Base-by-base conservation (phyloP, 2,329 filamentous ascomycete species). In the Phialophora chinensis region DNA sequence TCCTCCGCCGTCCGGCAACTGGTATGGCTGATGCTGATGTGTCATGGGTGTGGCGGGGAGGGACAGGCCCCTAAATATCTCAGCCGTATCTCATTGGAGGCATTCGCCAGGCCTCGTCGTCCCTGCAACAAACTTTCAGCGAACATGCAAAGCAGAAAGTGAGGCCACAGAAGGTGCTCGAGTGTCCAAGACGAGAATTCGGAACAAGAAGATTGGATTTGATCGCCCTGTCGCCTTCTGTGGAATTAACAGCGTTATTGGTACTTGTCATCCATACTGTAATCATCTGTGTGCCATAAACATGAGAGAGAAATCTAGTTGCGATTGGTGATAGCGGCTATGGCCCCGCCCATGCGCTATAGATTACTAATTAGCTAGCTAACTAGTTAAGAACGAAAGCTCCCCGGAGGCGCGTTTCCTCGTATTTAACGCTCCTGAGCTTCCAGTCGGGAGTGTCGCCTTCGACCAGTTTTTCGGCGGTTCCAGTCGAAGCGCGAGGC, bases 1-100 rank as follows among this genome's bases (percentile, higher is more conserved):
- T 52, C 35, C 38, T 44, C 38, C 14, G 38, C 38, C 38, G 6
- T 20, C 7, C 31, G 7, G 31, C 31, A 31, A 10, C 1, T 8
- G 31, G 6, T 8, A 31, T 31, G 6, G 38, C 17, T 6, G 17
- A 42, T 17, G 38, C 10, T 31, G 29, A 52, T 50, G 59, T 29
- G 47, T 53, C 59, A 61, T 52, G 29, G 23, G 27, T 11, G 59
- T 61, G 59, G 59, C 59, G 59, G 31, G 44, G 49, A 33, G 53
- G 59, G 29, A 33, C 42, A 20, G 42, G 55, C n/a, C 47, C 44
- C 29, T 60, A 42, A 53, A 61, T 54, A 61, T 61, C 59, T 54
- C 47, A 27, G 59, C 31, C 14, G 31, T 17, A n/a, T 8, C 23
- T 54, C 44, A 61, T 53, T 61, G 47, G 58, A 25, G 20, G 49